A percentile compares a stretch with the other conserved stretches of the same genome.
Evolutionary conservation across 139 green algal genomes (phyloP).

Genomic region (Edaphochlamys debaryana): DNA sequence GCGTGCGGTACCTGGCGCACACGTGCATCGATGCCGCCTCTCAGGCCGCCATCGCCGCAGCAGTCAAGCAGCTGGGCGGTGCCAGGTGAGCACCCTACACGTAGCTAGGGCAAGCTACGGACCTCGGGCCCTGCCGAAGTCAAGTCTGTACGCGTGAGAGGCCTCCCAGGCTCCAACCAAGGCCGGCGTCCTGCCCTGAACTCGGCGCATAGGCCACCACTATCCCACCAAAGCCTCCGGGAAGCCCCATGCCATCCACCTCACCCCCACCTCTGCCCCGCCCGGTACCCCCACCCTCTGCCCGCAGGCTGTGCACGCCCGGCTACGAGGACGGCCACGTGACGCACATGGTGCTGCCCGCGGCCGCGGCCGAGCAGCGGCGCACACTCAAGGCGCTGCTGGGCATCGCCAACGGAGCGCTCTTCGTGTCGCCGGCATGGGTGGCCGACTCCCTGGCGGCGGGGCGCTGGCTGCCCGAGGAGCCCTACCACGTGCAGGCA

Average conservation of each 20-base stretch:
- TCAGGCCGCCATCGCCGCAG: neutral
- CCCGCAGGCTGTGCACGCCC: constrained; percentile 22
- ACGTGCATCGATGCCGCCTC: neutral
- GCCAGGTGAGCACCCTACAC: too few species aligned
- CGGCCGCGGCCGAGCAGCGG: neutral
- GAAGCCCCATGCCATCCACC: too few species aligned
- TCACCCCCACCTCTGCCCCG: too few species aligned
- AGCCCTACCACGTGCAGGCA: constrained; percentile 23
- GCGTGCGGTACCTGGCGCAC: constrained; percentile 11
- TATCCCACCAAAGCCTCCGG: too few species aligned
- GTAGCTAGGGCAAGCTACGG: too few species aligned
- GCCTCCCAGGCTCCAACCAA: too few species aligned
- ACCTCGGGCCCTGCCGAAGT: too few species aligned
- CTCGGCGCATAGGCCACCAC: too few species aligned
- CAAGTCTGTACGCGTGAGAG: too few species aligned
- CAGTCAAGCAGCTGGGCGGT: constrained; percentile 30
- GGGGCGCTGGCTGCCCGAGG: constrained; percentile 67
- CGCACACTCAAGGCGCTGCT: constrained; percentile 77
- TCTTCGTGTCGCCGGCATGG: constrained; percentile 69
- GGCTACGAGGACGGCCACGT: constrained; percentile 55
- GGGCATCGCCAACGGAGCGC: constrained; percentile 69
- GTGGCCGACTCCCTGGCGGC: constrained; percentile 63
- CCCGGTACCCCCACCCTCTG: too few species aligned
- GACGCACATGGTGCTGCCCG: constrained; percentile 72
- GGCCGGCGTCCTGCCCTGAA: too few species aligned